Evolutionary conservation across 352 stramenopile genomes (phyloP).

Genomic region (Phytophthora lateralis): DNA sequence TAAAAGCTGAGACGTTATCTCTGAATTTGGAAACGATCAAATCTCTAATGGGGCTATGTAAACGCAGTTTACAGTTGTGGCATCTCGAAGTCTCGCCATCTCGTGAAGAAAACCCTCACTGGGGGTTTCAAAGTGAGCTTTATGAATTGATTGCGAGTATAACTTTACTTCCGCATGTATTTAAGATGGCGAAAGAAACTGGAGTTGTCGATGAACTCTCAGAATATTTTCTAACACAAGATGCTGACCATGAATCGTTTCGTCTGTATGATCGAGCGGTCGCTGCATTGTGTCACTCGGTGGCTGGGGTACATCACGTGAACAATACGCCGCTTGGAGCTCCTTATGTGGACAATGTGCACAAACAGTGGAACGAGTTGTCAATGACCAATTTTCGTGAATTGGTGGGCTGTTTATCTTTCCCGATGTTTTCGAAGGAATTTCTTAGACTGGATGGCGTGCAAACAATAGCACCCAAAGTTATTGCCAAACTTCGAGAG

Average conservation of each 20-base stretch:
- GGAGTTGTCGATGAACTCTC: conserved; percentile 19
- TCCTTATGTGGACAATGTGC: conserved; percentile 2
- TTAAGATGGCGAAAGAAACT: conserved; percentile 13
- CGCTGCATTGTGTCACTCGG: conserved; percentile 11
- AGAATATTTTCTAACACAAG: background rate
- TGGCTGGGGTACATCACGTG: conserved; percentile 4
- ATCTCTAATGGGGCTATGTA: conserved; percentile 20
- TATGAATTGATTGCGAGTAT: conserved; percentile 6
- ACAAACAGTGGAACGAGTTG: conserved; percentile 5
- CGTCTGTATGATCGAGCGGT: background rate
- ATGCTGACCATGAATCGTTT: conserved; percentile 2
- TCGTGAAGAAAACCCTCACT: background rate
- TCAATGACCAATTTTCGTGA: conserved; percentile 7
- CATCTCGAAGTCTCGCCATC: background rate
- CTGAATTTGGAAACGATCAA: background rate
- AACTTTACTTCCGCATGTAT: background rate
- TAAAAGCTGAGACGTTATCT: background rate
- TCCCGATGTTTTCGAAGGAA: conserved; percentile 1
- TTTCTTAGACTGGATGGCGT: conserved; percentile 30
- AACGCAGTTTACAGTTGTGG: conserved; percentile 8
- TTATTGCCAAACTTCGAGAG: conserved; percentile 19
- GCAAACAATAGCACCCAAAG: conserved; percentile 15
- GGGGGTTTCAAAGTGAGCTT: conserved; percentile 5
- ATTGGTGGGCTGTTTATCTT: conserved; percentile 17
- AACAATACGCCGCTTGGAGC: background rate